Percentiles rank a stretch among this genome's conserved stretches.
Conservation (phyloP, 768 basidiomycete genomes). For the Naematelia aurantialba region DNA sequence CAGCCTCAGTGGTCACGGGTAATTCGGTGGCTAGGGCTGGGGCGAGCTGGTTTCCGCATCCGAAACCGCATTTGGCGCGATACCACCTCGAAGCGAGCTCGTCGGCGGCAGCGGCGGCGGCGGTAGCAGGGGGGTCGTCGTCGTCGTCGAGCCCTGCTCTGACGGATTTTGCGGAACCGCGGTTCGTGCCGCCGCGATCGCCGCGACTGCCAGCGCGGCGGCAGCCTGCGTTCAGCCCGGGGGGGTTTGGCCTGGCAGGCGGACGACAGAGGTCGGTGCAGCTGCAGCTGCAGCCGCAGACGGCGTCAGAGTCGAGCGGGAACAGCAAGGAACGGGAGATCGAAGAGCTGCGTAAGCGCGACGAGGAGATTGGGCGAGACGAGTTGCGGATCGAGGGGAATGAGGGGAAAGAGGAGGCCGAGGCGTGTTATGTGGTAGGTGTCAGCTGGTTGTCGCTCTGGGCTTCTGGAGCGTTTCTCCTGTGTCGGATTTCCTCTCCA, state of each 20-base stretch:
- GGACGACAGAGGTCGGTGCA: constrained; percentile 7
- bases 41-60: constrained; percentile 8
- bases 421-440: constrained; percentile 50
- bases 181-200: constrained; percentile 21
- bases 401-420: constrained; percentile 41
- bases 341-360: constrained; percentile 19
- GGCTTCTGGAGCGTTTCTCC: too few species aligned
- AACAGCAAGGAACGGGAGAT: constrained; percentile 22
- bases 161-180: constrained; percentile 2
- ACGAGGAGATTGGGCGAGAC: constrained; percentile 25
- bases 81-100: constrained; percentile 13
- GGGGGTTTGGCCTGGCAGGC: constrained; percentile 33
- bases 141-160: too few species aligned
- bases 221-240: constrained; percentile 34
- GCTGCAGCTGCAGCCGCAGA: constrained; percentile 16
- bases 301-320: constrained; percentile 14
- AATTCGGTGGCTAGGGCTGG: too few species aligned
- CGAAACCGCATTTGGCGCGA: constrained; percentile 24
- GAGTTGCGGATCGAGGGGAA: constrained; percentile 27
- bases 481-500: too few species aligned
- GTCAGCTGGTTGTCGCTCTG: too few species aligned
- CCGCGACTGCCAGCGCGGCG: constrained; percentile 34
- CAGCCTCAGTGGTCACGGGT: too few species aligned
- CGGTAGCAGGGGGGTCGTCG: too few species aligned
- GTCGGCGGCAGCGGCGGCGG: constrained; percentile 6